These are phyloP conservation scores for Mycocentrospora acerina DNA, from an alignment of 2,329 filamentous ascomycete species.

Conservation along the genomic window DNA sequence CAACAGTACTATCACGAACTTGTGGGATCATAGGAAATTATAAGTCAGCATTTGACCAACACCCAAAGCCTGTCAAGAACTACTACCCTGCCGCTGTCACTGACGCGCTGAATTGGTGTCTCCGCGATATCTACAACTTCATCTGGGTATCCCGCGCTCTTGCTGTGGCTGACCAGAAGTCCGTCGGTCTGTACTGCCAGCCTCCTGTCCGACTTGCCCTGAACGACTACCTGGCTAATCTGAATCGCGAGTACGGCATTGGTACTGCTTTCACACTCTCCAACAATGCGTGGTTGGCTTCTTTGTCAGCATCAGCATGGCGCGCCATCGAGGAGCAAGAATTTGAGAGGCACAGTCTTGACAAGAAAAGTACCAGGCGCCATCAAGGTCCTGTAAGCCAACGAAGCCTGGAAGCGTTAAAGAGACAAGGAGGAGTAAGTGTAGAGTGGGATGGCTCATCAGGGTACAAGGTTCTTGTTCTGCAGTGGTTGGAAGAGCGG, in stretches of 20 bases:
- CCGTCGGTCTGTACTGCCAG: conserved; percentile 56
- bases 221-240: conserved; percentile 43
- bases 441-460: conserved; percentile 74
- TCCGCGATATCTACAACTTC: conserved; percentile 86
- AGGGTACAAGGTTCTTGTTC: conserved; percentile 72
- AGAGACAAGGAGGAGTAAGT: conserved; percentile 64
- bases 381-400: conserved; percentile 65
- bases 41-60: conserved; percentile 71
- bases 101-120: conserved; percentile 74
- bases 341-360: conserved; percentile 23
- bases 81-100: conserved; percentile 33
- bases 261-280: conserved; percentile 50
- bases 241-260: conserved; percentile 44
- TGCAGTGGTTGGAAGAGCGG: conserved; percentile 65
- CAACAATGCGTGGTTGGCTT: conserved; percentile 48
- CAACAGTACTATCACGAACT: conserved; percentile 66
- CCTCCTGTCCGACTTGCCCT: conserved; percentile 47
- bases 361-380: conserved; percentile 23
- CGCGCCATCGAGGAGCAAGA: conserved; percentile 51
- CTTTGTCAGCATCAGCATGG: conserved; percentile 52
- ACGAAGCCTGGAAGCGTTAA: conserved; percentile 63
- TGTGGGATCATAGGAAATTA: conserved; percentile 70
- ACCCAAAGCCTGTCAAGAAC: conserved; percentile 49
- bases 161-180: conserved; percentile 61
- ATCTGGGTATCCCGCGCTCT: conserved; percentile 77